These are phyloP conservation scores for Pulveroboletus frians DNA, from an alignment of 768 basidiomycete genomes.

Conservation along the genomic window DNA sequence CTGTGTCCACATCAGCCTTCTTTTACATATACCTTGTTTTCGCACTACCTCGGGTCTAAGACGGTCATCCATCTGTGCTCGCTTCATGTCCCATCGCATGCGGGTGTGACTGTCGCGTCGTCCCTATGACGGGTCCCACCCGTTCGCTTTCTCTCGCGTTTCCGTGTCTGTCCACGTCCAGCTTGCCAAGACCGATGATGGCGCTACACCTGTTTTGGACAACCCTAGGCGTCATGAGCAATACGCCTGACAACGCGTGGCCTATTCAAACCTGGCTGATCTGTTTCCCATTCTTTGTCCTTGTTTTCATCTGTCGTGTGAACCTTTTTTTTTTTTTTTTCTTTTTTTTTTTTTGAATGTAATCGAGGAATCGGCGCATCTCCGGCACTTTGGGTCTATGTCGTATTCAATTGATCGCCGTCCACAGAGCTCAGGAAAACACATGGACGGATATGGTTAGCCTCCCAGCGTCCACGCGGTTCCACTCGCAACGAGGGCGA, in stretches of 20 bases:
- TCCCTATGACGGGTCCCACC: conserved; percentile 15
- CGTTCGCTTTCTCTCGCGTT: conserved; percentile 20
- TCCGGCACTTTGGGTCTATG: conserved; percentile 26
- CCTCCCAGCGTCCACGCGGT: conserved; percentile 23
- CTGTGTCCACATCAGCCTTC: conserved; percentile 19
- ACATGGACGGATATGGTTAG: conserved; percentile 30
- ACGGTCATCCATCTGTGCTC: conserved; percentile 27
- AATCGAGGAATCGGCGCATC: conserved; percentile 8
- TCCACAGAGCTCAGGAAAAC: conserved; percentile 28
- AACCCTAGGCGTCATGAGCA: conserved; percentile 6
- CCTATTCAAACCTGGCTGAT: not conserved
- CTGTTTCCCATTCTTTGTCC: conserved; percentile 16
- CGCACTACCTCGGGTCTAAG: conserved; percentile 24
- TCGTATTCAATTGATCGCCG: conserved; percentile 35
- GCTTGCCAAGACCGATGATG: not conserved
- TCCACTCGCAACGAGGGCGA: conserved; percentile 13
- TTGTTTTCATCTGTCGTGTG: conserved; percentile 14
- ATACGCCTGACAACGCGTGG: not conserved
- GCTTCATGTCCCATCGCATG: conserved; percentile 16
- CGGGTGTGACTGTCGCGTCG: too few relatives aligned
- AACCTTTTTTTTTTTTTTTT: conserved; percentile 8
- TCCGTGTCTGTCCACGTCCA: conserved; percentile 15
- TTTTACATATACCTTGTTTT: conserved; percentile 28
- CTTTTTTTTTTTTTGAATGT: conserved; percentile 8
- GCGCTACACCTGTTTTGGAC: conserved; percentile 8